Conservation (phyloP, 169 alveolate genomes). For the Theileria sp. region DNA sequence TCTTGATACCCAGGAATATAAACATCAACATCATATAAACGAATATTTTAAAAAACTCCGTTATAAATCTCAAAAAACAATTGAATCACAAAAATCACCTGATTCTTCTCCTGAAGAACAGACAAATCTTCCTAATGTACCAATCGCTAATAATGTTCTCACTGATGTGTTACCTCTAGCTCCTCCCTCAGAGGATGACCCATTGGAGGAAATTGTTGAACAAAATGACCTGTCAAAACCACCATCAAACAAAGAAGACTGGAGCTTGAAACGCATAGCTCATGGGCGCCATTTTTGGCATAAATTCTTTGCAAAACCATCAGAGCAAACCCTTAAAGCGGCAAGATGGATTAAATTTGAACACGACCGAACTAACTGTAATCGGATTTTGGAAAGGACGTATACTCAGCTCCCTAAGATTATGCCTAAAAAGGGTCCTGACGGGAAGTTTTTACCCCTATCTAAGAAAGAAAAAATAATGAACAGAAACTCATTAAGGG, state of each 20-base stretch:
- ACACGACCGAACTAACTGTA: constrained; percentile 54
- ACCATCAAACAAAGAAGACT: constrained; percentile 51
- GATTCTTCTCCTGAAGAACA: background rate
- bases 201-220: constrained; percentile 39
- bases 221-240: constrained; percentile 30
- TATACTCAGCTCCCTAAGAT: constrained; percentile 25
- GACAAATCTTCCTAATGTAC: background rate
- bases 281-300: constrained; percentile 64
- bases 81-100: background rate
- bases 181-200: constrained; percentile 56
- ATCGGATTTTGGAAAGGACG: constrained; percentile 40
- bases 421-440: constrained; percentile 35
- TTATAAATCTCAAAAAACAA: background rate
- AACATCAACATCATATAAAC: background rate
- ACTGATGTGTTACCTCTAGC: constrained; percentile 59
- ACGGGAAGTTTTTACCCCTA: constrained; percentile 27
- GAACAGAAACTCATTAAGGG: constrained; percentile 29
- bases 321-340: constrained; percentile 36
- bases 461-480: constrained; percentile 26
- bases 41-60: constrained; percentile 6
- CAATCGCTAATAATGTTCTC: background rate
- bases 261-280: constrained; percentile 50
- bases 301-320: constrained; percentile 53
- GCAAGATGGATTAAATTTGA: constrained; percentile 36
- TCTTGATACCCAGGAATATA: background rate